Base-by-base conservation (phyloP, 805 yeast genomes). In the Lipomyces lipofer region DNA sequence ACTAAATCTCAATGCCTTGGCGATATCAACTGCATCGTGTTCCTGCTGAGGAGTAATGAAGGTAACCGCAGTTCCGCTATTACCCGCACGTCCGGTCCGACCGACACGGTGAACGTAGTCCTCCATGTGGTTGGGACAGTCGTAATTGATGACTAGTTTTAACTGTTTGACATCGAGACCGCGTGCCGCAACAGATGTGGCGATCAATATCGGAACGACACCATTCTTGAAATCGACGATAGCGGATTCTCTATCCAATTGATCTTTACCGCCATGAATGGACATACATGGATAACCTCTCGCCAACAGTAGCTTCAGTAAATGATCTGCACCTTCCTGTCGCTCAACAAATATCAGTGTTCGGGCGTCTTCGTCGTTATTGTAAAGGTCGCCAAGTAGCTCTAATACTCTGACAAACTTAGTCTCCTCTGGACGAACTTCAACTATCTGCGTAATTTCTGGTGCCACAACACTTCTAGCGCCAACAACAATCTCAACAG, bases 61-160 rank as follows among this genome's bases (percentile, higher is more conserved):
- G 0, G 97, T 86, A 3, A 89, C 74, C n/a, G 86, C 85, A 1
- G 74, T 74, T 1, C 99, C 99, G 2, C 71, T 72, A 32, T 78
- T 77, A 0, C 94, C 94, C 1, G 97, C 98, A 56, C 99, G 76
- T 0, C 97, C 99, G 0, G 99, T 94, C 54, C 99, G 75, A 0
- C 99, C 99, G 0, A 91, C 96, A 7, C 98, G 78, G 71, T 94
- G 99, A 10, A 94, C 92, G 66, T 94, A 94, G 68, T 94, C 98
- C 59, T 95, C 98, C 77, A 90, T 78, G 56, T 91, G 95, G 59
- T 78, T 87, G 0, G 96, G 95, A 0, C 88, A 78, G 61, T 86
- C 90, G 64, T 78, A 87, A 71, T 94, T 87, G 5, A 94, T 74
- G 1, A 94, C 98, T 42, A 91, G 69, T 53, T 83, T 83, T 24